phyloP scores from a whole-genome alignment of 768 basidiomycete species.

The Trametes coccinea region DNA sequence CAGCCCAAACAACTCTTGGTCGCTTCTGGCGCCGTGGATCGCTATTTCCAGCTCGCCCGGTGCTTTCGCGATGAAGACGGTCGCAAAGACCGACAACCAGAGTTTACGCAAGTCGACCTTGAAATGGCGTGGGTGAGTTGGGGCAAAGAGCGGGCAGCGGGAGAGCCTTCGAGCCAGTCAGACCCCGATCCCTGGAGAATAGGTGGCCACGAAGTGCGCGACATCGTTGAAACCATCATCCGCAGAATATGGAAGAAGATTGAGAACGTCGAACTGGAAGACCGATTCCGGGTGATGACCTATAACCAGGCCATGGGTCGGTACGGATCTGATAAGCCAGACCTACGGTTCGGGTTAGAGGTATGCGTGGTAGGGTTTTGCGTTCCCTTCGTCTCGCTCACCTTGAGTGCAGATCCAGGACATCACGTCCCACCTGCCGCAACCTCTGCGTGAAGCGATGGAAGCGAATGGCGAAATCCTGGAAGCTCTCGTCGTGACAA shows the following conservation, averaged over 20 bases:
- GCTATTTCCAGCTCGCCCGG: conserved; percentile 89
- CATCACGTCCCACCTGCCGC: conserved; percentile 23
- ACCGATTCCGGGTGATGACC: conserved; percentile 77
- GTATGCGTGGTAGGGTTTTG: conserved; percentile 41
- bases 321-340: conserved; percentile 96
- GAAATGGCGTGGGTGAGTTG: conserved; percentile 96
- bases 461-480: conserved; percentile 18
- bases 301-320: conserved; percentile 91
- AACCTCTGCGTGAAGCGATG: conserved; percentile 13
- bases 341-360: conserved; percentile 85
- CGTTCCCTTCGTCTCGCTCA: neutral
- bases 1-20: conserved; percentile 94
- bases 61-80: conserved; percentile 98
- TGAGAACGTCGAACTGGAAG: conserved; percentile 61
- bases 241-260: conserved; percentile 73
- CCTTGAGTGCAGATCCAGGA: conserved; percentile 23
- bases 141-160: conserved; percentile 38
- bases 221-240: conserved; percentile 74
- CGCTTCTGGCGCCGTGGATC: conserved; percentile 84
- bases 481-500: conserved; percentile 22
- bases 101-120: conserved; percentile 95
- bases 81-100: conserved; percentile 91
- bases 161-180: conserved; percentile 12
- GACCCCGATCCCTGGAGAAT: conserved; percentile 66
- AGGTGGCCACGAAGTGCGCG: conserved; percentile 80